Percentiles rank a stretch among this genome's conserved stretches.
phyloP scores from a whole-genome alignment of 140 eudicot genomes.

The Oenanthe javanica region DNA sequence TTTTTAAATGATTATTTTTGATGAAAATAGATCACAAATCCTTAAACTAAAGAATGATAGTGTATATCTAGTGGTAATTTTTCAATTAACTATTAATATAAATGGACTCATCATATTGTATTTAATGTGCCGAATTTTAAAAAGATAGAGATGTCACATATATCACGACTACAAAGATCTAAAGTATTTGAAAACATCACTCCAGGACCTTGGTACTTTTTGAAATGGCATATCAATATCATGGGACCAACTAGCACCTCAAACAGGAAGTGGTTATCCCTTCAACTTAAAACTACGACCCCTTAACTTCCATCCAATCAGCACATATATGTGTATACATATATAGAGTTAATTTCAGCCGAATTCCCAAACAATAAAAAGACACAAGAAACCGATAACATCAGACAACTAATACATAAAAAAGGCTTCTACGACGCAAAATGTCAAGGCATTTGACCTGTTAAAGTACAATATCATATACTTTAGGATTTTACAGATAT shows the following conservation, averaged over 20 bases:
- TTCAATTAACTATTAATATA: background rate
- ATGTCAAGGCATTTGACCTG: background rate
- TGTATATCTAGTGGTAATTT: background rate
- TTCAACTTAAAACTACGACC: background rate
- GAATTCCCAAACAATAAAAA: no score
- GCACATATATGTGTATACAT: background rate
- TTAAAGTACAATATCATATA: background rate
- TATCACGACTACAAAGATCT: background rate
- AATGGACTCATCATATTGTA: background rate
- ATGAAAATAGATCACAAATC: background rate
- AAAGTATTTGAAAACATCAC: background rate
- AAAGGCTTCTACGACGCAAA: background rate
- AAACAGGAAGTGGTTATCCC: background rate
- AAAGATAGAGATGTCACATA: background rate
- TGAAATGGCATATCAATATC: background rate
- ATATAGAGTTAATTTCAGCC: background rate
- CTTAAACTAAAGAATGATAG: background rate
- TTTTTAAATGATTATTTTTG: background rate
- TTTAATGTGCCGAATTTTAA: background rate
- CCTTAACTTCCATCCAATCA: background rate
- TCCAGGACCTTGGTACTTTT: background rate
- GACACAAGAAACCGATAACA: background rate
- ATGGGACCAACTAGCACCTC: background rate
- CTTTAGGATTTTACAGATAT: background rate
- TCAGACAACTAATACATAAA: background rate